Percentiles rank a stretch among this genome's conserved stretches.
Conservation (phyloP, 139 green algal genomes). For the Deuterostichococcus epilithicus region DNA sequence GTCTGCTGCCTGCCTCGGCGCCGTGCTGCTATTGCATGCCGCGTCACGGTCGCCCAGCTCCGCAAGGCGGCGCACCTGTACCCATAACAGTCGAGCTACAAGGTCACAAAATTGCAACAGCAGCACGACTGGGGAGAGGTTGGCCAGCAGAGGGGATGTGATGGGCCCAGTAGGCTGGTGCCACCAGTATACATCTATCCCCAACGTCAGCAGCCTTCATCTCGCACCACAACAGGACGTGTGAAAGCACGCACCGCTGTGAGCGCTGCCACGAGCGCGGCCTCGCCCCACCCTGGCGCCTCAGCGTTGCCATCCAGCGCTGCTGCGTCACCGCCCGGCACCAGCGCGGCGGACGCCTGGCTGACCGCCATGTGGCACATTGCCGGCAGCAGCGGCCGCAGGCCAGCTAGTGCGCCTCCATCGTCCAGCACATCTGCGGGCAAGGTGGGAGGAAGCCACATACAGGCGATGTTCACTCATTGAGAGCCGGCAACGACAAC, state of each 20-base stretch:
- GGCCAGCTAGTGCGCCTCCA: background rate
- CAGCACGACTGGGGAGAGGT: no score
- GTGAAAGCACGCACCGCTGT: conserved; percentile 22
- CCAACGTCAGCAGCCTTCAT: background rate
- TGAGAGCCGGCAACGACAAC: no score
- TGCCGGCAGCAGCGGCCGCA: conserved; percentile 38
- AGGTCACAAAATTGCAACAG: no score
- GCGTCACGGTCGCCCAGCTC: background rate
- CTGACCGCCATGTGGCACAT: conserved; percentile 35
- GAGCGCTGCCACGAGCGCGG: background rate
- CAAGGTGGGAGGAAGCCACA: background rate
- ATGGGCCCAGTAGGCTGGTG: no score
- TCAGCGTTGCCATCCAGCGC: no score
- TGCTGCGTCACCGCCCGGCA: background rate
- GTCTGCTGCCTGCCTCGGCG: background rate
- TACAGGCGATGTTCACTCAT: no score
- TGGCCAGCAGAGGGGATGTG: no score
- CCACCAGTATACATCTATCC: no score
- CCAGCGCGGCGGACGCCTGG: conserved; percentile 8
- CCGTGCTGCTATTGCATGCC: background rate
- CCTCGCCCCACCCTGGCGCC: background rate
- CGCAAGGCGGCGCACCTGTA: background rate
- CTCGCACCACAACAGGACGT: background rate
- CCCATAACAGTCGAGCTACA: no score
- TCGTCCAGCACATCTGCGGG: background rate